phyloP scores from a whole-genome alignment of 352 stramenopile genomes.

The Pythium chondricola region DNA sequence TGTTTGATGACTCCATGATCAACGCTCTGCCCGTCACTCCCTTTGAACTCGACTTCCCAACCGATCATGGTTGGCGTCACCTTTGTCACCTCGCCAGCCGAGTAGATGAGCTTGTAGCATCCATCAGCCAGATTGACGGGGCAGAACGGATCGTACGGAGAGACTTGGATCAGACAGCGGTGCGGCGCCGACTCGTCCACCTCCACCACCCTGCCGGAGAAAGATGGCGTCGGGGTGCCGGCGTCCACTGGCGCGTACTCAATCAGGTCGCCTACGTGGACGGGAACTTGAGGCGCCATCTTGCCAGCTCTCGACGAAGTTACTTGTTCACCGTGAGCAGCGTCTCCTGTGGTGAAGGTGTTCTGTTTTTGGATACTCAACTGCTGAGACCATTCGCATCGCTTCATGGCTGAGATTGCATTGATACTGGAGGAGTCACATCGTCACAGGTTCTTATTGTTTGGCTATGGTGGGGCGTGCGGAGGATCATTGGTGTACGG shows the following conservation, averaged over 20 bases:
- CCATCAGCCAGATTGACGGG: constrained; percentile 22
- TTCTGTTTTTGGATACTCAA: too few relatives aligned
- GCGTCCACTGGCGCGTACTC: too few relatives aligned
- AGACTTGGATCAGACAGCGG: constrained; percentile 33
- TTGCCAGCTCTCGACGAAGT: too few relatives aligned
- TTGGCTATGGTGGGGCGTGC: background rate
- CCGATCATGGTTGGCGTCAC: constrained; percentile 33
- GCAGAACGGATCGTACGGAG: constrained; percentile 33
- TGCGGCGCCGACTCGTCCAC: constrained; percentile 12
- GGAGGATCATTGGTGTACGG: constrained; percentile 16
- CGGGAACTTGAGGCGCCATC: background rate
- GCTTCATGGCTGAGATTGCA: too few relatives aligned
- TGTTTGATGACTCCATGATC: constrained; percentile 35
- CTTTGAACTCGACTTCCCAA: constrained; percentile 38
- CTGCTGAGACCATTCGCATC: too few relatives aligned
- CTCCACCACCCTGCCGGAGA: constrained; percentile 34
- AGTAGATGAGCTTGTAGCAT: constrained; percentile 44
- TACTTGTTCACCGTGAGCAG: background rate
- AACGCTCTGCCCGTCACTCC: background rate
- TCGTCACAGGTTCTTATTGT: too few relatives aligned
- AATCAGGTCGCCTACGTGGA: constrained; percentile 34
- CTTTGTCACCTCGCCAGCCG: constrained; percentile 24
- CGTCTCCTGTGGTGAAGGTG: background rate
- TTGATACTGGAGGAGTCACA: too few relatives aligned
- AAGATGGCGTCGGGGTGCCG: too few relatives aligned